Evolutionary conservation across 2,329 filamentous ascomycete genomes (phyloP), one percentile per base, ranked within the genome.

Genomic region (Exophiala oligosperma): DNA sequence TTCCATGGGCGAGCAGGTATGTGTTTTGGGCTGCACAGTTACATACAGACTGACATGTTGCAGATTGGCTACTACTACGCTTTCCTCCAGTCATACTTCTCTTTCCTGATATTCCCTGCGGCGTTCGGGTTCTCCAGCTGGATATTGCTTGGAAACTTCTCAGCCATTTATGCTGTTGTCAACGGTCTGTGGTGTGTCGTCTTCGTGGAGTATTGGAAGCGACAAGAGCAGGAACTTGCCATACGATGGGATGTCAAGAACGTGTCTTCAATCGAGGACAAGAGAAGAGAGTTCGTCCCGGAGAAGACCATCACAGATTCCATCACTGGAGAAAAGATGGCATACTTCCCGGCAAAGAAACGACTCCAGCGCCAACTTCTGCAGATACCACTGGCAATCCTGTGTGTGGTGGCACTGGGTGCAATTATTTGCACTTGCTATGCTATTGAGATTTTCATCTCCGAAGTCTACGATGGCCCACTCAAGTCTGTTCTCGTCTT

Each of bases 201-300:
- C 49, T 97, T 97, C 70, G 89, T 96, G 56, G 93, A 97, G 71
- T 96, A 90, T 74, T 97, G 93, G 93, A 96, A 95, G 77, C 89
- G 93, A 68, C 91, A 95, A 72, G 91, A 97, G 73, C 80, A 87
- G 1, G 92, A 97, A 69, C 79, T 97, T 6, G 87, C 88, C 7
- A 85, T 96, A 14, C 85, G 91, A 66, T 97, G 93, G 93, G 89
- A 90, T 12, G 92, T 96, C 2, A 86, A 89, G 51, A 89, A 90
- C 5, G 92, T 96, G 1, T 92, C 90, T 3, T 83, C 80, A 50
- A 91, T 97, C 53, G 90, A 96, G 68, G 84, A 84, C 44, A 89
- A 88, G 64, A 83, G 92, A 48, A 82, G 84, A 37, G 84, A 93
- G 67, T 97, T 96, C 73, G 76, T 84, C 64, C 90, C 90, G 75